These are phyloP conservation scores for Fusarium compactum DNA, from an alignment of 2,329 filamentous ascomycete genomes.

Conservation along the genomic window DNA sequence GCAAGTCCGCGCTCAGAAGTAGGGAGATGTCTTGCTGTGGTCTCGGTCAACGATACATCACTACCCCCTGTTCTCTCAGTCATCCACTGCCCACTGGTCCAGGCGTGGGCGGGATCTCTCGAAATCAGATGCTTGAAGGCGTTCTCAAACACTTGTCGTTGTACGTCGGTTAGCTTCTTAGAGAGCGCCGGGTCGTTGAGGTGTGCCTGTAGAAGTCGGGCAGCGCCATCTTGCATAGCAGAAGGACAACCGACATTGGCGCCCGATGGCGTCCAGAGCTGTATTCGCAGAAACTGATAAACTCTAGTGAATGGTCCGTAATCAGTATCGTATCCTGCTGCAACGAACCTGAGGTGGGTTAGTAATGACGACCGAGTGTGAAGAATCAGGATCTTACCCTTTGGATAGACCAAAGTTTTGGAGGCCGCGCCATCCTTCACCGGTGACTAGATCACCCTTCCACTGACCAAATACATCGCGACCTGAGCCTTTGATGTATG, in stretches of 20 bases:
- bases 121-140: conserved; percentile 67
- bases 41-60: conserved; percentile 77
- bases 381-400: conserved; percentile 54
- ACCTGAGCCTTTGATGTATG: conserved; percentile 67
- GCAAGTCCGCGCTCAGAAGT: not conserved
- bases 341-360: conserved; percentile 59
- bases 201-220: conserved; percentile 62
- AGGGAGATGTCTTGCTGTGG: conserved; percentile 59
- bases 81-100: conserved; percentile 85
- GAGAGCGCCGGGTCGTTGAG: conserved; percentile 51
- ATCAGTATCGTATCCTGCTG: conserved; percentile 68
- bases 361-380: not conserved
- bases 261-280: conserved; percentile 70
- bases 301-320: conserved; percentile 65
- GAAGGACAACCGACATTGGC: conserved; percentile 74
- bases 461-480: conserved; percentile 72
- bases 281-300: conserved; percentile 68
- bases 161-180: conserved; percentile 43
- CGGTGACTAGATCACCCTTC: conserved; percentile 70
- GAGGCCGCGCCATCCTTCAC: conserved; percentile 74
- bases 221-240: conserved; percentile 75
- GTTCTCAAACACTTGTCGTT: conserved; percentile 61
- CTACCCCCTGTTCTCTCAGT: conserved; percentile 77
- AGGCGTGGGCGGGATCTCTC: conserved; percentile 62
- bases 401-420: conserved; percentile 69